phyloP scores from a whole-genome alignment of 306 rosid genomes.

The Acacia acuminata region DNA sequence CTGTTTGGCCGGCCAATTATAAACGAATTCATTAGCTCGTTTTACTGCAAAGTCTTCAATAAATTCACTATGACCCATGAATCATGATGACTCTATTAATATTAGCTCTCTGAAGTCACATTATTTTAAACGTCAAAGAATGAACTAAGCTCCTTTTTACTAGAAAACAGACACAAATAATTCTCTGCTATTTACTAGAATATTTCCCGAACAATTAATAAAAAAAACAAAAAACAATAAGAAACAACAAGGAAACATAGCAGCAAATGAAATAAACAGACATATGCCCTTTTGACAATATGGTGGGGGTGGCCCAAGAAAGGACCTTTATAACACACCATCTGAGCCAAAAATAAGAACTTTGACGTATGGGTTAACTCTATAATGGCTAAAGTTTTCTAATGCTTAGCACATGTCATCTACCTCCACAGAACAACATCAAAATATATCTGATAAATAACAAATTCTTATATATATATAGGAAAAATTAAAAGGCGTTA shows the following conservation, averaged over 20 bases:
- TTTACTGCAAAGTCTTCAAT: background rate
- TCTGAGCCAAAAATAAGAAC: background rate
- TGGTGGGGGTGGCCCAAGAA: background rate
- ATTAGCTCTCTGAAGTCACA: background rate
- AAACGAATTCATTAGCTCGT: background rate
- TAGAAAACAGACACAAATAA: background rate
- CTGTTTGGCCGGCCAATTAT: background rate
- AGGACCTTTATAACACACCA: background rate
- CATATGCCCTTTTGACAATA: background rate
- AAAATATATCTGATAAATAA: too few species aligned
- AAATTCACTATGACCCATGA: background rate
- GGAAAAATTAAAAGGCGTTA: background rate
- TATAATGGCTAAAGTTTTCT: slow-evolving; percentile 1
- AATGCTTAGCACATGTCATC: slow-evolving; percentile 4
- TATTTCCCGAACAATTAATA: background rate
- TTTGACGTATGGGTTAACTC: background rate
- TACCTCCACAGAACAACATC: background rate
- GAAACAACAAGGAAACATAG: background rate
- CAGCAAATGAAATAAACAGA: background rate
- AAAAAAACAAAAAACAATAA: background rate
- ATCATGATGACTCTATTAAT: background rate
- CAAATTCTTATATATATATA: too few species aligned
- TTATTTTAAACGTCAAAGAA: background rate
- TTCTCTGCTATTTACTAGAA: background rate
- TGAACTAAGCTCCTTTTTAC: background rate